Conservation (phyloP, 1,284 basidiomycete genomes). For the Leccinum angustisporum region DNA sequence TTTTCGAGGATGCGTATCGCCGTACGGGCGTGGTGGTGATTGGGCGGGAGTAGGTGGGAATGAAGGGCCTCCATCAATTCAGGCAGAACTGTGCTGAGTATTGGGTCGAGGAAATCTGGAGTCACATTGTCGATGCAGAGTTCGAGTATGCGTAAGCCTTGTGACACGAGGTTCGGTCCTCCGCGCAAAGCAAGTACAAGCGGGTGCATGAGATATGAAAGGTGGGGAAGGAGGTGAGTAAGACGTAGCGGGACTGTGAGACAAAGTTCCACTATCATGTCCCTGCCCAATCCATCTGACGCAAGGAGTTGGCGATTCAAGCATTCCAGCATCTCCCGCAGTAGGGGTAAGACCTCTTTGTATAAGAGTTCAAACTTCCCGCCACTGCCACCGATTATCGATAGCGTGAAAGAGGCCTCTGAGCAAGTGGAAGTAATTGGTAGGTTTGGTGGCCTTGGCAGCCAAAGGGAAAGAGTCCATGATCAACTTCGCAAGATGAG, state of each 20-base stretch:
- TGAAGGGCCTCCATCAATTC: constrained; percentile 96
- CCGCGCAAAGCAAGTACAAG: constrained; percentile 91
- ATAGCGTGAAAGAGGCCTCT: constrained; percentile 95
- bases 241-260: constrained; percentile 95
- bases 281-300: constrained; percentile 74
- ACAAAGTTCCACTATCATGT: constrained; percentile 96
- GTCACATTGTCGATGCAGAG: constrained; percentile 99
- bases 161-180: constrained; percentile 87
- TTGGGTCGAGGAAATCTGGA: constrained; percentile 97
- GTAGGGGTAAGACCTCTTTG: constrained; percentile 89
- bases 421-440: constrained; percentile 94
- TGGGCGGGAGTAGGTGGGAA: constrained; percentile 85
- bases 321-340: constrained; percentile 96
- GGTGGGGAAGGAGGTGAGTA: constrained; percentile 94
- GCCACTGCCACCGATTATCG: constrained; percentile 88
- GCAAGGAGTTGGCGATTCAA: constrained; percentile 89
- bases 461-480: constrained; percentile 98
- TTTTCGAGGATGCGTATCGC: constrained; percentile 98
- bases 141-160: constrained; percentile 95
- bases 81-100: constrained; percentile 87
- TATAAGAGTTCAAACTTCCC: constrained; percentile 95
- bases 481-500: constrained; percentile 90
- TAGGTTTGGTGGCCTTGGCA: constrained; percentile 85
- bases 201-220: constrained; percentile 96
- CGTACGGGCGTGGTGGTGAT: constrained; percentile 90